Evolutionary conservation across 2,329 filamentous ascomycete species (phyloP).

Genomic region (Aspergillus amoenus): DNA sequence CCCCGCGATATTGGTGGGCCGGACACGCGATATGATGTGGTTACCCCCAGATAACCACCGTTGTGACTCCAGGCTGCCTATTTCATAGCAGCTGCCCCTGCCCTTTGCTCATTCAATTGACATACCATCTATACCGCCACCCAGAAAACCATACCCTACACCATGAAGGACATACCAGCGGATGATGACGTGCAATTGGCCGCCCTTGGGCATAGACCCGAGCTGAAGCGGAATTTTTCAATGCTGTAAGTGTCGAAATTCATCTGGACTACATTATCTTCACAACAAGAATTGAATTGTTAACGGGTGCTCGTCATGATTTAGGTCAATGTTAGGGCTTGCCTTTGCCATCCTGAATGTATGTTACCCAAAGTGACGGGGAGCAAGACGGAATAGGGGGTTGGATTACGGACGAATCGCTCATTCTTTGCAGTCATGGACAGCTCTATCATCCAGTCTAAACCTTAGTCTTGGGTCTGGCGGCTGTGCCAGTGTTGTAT

Average conservation of each 20-base stretch:
- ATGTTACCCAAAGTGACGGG: constrained; percentile 15
- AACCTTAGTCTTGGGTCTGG: constrained; percentile 67
- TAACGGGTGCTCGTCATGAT: neutral
- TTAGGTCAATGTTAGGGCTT: constrained; percentile 58
- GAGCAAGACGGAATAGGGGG: neutral
- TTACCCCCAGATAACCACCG: no score
- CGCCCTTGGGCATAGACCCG: constrained; percentile 58
- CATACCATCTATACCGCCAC: no score
- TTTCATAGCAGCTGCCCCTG: neutral
- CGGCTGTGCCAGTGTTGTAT: constrained; percentile 69
- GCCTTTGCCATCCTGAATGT: constrained; percentile 63
- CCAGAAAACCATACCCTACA: neutral
- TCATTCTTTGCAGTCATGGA: constrained; percentile 51
- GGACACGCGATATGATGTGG: no score
- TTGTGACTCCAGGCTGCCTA: neutral
- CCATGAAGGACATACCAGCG: constrained; percentile 18
- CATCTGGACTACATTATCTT: neutral
- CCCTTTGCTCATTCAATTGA: no score
- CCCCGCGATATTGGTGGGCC: neutral
- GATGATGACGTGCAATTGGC: constrained; percentile 53
- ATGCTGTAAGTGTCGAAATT: constrained; percentile 41
- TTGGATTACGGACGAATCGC: constrained; percentile 10
- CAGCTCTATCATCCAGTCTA: constrained; percentile 58
- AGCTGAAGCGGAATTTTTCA: constrained; percentile 59
- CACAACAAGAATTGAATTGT: neutral